These are phyloP conservation scores for Epichloe gansuensis DNA, from an alignment of 2,329 filamentous ascomycete genomes.

Conservation along the genomic window DNA sequence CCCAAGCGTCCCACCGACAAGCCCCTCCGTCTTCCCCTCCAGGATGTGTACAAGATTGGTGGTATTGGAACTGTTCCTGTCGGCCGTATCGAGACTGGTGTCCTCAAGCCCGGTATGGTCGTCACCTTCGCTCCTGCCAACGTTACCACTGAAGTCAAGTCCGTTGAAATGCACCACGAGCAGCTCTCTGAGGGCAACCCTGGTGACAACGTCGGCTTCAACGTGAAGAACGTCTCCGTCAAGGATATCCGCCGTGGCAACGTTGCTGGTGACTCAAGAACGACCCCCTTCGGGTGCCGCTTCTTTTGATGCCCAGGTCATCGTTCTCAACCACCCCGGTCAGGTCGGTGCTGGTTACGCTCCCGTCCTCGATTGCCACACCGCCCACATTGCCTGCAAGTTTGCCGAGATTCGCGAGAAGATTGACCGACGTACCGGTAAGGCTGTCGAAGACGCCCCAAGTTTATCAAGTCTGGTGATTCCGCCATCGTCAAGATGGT, in stretches of 20 bases:
- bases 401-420: slow-evolving; percentile 99
- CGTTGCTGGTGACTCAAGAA: slow-evolving; percentile 99
- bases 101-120: slow-evolving; percentile 84
- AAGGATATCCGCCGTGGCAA: slow-evolving; percentile 99
- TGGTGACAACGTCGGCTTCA: slow-evolving; percentile 99
- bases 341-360: slow-evolving; percentile 99
- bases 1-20: slow-evolving; percentile 90
- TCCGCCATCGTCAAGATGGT: slow-evolving; percentile 99
- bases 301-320: slow-evolving; percentile 99
- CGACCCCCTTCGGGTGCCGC: slow-evolving; percentile 85
- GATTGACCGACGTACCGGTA: slow-evolving; percentile 99
- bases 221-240: slow-evolving; percentile 99
- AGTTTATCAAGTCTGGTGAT: slow-evolving; percentile 99
- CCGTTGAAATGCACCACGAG: slow-evolving; percentile 99
- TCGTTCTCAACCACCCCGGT: slow-evolving; percentile 99
- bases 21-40: slow-evolving; percentile 98
- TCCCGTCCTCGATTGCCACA: slow-evolving; percentile 99
- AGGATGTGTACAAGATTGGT: slow-evolving; percentile 99
- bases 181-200: slow-evolving; percentile 90
- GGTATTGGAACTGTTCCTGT: slow-evolving; percentile 99
- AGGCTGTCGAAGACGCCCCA: slow-evolving; percentile 81
- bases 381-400: slow-evolving; percentile 99
- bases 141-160: slow-evolving; percentile 99
- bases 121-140: slow-evolving; percentile 97
- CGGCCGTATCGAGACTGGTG: slow-evolving; percentile 99